Evolutionary conservation across 345 rosid genomes (phyloP).

Genomic region (Salix dunnii): DNA sequence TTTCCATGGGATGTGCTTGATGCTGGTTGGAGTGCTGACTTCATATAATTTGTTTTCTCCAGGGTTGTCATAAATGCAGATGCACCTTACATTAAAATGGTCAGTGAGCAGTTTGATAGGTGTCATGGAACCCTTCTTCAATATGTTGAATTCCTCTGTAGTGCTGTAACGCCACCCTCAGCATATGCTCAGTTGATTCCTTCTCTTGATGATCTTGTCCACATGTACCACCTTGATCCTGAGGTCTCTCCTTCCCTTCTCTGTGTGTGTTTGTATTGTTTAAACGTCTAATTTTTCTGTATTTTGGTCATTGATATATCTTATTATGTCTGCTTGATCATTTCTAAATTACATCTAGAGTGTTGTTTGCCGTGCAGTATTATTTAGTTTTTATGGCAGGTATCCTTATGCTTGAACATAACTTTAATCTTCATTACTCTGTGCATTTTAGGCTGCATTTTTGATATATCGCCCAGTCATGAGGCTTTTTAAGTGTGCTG

Average conservation of each 20-base stretch:
- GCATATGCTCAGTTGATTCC: constrained; percentile 84
- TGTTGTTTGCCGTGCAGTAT: background rate
- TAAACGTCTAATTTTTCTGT: background rate
- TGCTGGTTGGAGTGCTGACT: background rate
- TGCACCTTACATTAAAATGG: constrained; percentile 98
- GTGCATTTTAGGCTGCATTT: constrained; percentile 72
- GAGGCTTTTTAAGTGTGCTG: constrained; percentile 86
- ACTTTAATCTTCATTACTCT: constrained; percentile 10
- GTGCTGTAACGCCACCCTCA: constrained; percentile 71
- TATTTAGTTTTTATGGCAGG: background rate
- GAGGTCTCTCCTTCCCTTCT: constrained; percentile 55
- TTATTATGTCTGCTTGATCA: background rate
- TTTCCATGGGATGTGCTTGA: background rate
- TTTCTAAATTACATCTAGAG: background rate
- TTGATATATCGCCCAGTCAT: constrained; percentile 92
- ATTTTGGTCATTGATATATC: background rate
- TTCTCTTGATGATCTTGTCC: constrained; percentile 80
- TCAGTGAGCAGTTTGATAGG: constrained; percentile 96
- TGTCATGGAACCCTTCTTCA: constrained; percentile 99
- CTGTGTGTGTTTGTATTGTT: background rate
- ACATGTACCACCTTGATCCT: constrained; percentile 88
- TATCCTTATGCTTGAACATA: background rate
- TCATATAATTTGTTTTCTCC: constrained; percentile 26
- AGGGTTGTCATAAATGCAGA: constrained; percentile 90
- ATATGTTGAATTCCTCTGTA: constrained; percentile 86